Evolutionary conservation across 352 stramenopile genomes (phyloP), one percentile per base, ranked within the genome.

Genomic region (Phytophthora crassamura): DNA sequence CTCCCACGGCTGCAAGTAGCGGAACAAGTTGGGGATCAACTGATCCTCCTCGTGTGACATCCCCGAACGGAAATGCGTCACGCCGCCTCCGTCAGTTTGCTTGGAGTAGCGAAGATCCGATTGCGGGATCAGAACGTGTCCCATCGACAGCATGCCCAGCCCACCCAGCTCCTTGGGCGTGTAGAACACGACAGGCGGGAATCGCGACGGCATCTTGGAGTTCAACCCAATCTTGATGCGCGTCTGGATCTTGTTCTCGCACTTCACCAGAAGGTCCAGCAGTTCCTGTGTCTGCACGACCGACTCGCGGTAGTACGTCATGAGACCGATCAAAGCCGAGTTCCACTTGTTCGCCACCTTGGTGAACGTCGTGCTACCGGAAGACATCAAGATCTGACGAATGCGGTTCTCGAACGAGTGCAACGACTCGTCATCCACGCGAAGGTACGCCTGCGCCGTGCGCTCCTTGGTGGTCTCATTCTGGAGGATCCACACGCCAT

Each of bases 241-340:
- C 46, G 97, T 99, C 76, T 99, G 98, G 65, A 99, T 99, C 84
- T 99, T 99, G 81, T 99, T 99, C 70, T 99, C 98, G 71, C 98
- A 99, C 79, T 99, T 99, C 32, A 99, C 98, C 7, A 99, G 82
- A 35, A 99, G 74, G 77, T 99, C 98, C 40, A 99, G 83, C n/a
- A 99, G 82, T 72, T 99, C 97, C 78, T 99, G 97, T 4, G 98
- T 99, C 72, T 99, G 98, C 15, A 99, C 89, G 8, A 99, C 98
- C 40, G 97, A 98, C 77, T 99, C 98, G 30, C 98, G 93, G 74
- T 98, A 99, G 76, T 99, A 99, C 18, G 97, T 99, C 97, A 99
- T 99, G 30, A 99, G 83, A 47, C 94, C 76, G 69, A 98, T 96
- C 77, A 98, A 82, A 9, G 88, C 86, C n/a, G 88, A 94, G 73